A percentile compares a stretch with the other conserved stretches of the same genome.
Conservation (phyloP, 176 grass and related monocot genomes). For the Paspalum notatum region DNA sequence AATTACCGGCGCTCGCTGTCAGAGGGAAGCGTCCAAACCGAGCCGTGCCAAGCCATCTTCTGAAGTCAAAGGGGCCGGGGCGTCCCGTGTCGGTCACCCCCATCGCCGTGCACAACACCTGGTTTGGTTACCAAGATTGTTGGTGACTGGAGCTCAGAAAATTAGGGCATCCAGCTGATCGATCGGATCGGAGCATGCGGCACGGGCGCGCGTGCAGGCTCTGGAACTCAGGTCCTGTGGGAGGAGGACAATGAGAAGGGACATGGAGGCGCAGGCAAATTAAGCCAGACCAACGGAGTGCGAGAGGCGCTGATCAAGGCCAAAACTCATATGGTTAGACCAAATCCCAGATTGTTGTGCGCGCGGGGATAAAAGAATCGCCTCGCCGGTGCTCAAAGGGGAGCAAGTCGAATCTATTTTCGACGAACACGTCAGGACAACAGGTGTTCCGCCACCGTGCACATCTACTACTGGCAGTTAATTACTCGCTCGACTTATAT, state of each 20-base stretch:
- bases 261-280: conserved; percentile 47
- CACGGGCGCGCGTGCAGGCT: conserved; percentile 16
- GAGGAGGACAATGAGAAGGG: conserved; percentile 59
- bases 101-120: conserved; percentile 4
- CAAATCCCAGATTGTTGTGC: conserved; percentile 45
- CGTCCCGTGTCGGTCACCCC: not conserved
- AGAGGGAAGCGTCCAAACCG: conserved; percentile 39
- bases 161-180: not conserved
- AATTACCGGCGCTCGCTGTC: conserved; percentile 44
- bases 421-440: conserved; percentile 66
- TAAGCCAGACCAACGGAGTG: too few relatives aligned
- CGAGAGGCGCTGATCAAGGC: too few relatives aligned
- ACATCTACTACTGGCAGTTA: not conserved
- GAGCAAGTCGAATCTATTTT: conserved; percentile 60
- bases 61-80: conserved; percentile 38
- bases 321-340: not conserved
- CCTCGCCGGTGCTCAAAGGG: conserved; percentile 18
- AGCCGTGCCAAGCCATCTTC: conserved; percentile 21
- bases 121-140: conserved; percentile 22
- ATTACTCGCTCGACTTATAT: not conserved
- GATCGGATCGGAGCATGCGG: not conserved
- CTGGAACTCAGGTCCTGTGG: not conserved
- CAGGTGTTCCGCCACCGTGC: not conserved
- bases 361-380: conserved; percentile 45
- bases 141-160: conserved; percentile 33